Conservation (phyloP, 2,329 filamentous ascomycete species). For the Pestalotiopsis sp. region DNA sequence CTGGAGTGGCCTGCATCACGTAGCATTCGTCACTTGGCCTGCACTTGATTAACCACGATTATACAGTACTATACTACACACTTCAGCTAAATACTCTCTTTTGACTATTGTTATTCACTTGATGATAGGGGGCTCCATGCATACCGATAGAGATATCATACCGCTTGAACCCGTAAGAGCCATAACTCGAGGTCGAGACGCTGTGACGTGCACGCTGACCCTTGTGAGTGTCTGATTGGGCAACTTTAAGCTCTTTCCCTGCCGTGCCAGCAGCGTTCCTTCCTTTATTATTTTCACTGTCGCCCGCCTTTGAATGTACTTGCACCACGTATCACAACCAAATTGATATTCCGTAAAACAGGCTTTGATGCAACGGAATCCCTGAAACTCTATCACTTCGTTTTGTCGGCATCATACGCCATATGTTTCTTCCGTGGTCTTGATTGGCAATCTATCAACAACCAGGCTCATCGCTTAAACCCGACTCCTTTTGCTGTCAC, state of each 20-base stretch:
- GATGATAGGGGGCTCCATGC: background rate
- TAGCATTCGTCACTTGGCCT: background rate
- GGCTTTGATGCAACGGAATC: background rate
- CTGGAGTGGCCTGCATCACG: background rate
- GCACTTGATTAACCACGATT: background rate
- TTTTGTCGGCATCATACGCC: background rate
- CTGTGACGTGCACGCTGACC: background rate
- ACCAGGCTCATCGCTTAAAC: background rate
- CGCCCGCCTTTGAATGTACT: background rate
- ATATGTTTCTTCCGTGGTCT: background rate
- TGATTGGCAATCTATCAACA: background rate
- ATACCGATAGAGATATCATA: too few relatives aligned
- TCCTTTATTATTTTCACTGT: too few relatives aligned
- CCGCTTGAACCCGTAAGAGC: too few relatives aligned
- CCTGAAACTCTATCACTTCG: background rate
- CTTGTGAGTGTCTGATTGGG: background rate
- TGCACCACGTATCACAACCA: background rate
- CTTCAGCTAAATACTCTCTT: background rate
- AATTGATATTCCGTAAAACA: background rate
- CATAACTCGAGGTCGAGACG: too few relatives aligned
- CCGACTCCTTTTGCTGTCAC: background rate
- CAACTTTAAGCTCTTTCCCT: background rate
- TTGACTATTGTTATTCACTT: background rate
- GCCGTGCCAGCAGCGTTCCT: background rate
- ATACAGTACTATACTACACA: background rate